Evolutionary conservation across 2,329 filamentous ascomycete species (phyloP).

Genomic region (Trichoderma guizhouense): DNA sequence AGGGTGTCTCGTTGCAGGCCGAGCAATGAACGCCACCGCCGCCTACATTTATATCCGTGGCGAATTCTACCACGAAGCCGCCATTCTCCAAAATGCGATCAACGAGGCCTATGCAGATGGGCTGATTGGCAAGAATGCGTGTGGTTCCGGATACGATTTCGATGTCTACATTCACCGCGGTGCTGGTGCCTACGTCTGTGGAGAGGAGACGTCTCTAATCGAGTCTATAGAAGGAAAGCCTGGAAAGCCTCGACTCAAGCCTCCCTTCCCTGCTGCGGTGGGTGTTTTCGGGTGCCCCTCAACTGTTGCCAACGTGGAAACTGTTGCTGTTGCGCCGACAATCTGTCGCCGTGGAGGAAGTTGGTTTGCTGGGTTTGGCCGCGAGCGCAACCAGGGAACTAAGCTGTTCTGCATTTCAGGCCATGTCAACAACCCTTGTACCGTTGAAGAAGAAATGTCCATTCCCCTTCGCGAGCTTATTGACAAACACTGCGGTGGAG

Average conservation of each 20-base stretch:
- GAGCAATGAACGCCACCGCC: slow-evolving; percentile 97
- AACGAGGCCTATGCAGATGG: slow-evolving; percentile 96
- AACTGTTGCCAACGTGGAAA: slow-evolving; percentile 98
- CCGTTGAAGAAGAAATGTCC: slow-evolving; percentile 99
- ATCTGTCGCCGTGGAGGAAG: slow-evolving; percentile 87
- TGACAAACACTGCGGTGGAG: slow-evolving; percentile 96
- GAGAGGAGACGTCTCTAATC: slow-evolving; percentile 96
- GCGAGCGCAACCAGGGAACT: slow-evolving; percentile 93
- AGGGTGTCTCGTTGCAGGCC: slow-evolving; percentile 90
- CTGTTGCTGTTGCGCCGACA: slow-evolving; percentile 88
- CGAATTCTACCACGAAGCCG: slow-evolving; percentile 95
- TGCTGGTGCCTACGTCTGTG: slow-evolving; percentile 95
- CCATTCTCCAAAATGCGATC: slow-evolving; percentile 89
- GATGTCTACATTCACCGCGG: slow-evolving; percentile 96
- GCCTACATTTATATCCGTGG: slow-evolving; percentile 99
- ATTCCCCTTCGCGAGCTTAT: slow-evolving; percentile 95
- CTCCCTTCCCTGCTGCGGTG: slow-evolving; percentile 94
- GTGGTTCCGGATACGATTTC: slow-evolving; percentile 94
- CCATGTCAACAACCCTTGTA: slow-evolving; percentile 97
- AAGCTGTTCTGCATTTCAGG: slow-evolving; percentile 99
- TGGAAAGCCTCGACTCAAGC: slow-evolving; percentile 97
- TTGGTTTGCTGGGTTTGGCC: slow-evolving; percentile 94
- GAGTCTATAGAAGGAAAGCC: slow-evolving; percentile 98
- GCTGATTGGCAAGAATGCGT: slow-evolving; percentile 96
- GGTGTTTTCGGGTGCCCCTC: slow-evolving; percentile 97